Evolutionary conservation across 768 basidiomycete genomes (phyloP).

Genomic region (Macrolepiota albuminosa): DNA sequence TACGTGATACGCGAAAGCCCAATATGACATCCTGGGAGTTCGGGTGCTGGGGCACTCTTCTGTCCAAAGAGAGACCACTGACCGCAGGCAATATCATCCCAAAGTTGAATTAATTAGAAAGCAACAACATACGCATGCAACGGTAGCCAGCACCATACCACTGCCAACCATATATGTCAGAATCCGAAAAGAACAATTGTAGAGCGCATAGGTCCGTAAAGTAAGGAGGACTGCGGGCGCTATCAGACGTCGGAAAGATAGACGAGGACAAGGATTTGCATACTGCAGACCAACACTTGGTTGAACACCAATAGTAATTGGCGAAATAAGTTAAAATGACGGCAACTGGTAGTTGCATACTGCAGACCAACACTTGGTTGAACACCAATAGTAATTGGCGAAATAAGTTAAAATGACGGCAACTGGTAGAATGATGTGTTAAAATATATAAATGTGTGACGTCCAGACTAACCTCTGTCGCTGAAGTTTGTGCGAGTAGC

Average conservation of each 20-base stretch:
- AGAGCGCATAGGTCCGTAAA: slow-evolving; percentile 48
- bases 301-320: slow-evolving; percentile 37
- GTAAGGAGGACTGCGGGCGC: slow-evolving; percentile 33
- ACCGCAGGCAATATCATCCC: neutral
- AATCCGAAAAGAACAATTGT: slow-evolving; percentile 33
- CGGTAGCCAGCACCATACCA: slow-evolving; percentile 23
- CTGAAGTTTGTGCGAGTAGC: neutral
- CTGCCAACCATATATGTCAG: slow-evolving; percentile 29
- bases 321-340: slow-evolving; percentile 31
- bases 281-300: slow-evolving; percentile 44
- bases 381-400: slow-evolving; percentile 38
- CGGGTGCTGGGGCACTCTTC: slow-evolving; percentile 20
- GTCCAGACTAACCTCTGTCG: slow-evolving; percentile 11
- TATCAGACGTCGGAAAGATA: neutral
- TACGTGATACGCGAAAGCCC: slow-evolving; percentile 27
- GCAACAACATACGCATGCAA: slow-evolving; percentile 32
- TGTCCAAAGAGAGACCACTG: slow-evolving; percentile 44
- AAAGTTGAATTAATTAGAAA: neutral
- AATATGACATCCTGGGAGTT: slow-evolving; percentile 29
- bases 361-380: slow-evolving; percentile 40
- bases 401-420: slow-evolving; percentile 30
- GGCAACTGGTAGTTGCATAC: slow-evolving; percentile 40
- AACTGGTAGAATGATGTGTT: slow-evolving; percentile 24
- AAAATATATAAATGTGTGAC: neutral
- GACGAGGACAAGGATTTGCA: slow-evolving; percentile 12